Percentiles rank a stretch among this genome's conserved stretches.
Evolutionary conservation across 768 basidiomycete species (phyloP).

Genomic region (Aureoboletus auriporus): DNA sequence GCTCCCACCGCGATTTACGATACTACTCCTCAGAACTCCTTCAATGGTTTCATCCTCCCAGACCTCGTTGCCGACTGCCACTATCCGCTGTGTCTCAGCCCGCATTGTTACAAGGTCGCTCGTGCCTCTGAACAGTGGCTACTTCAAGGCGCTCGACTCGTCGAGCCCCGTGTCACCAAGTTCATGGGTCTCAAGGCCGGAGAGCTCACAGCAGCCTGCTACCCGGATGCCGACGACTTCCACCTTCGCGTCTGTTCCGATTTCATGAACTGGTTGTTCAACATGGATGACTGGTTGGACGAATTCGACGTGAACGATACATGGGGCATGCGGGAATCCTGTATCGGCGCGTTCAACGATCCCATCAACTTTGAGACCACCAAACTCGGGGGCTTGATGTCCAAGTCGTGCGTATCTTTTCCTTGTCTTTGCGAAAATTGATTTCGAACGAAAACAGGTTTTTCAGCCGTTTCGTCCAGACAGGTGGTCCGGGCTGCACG

Average conservation of each 20-base stretch:
- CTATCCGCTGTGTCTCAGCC: slow-evolving; percentile 34
- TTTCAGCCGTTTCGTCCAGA: slow-evolving; percentile 35
- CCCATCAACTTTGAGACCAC: slow-evolving; percentile 24
- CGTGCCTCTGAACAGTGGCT: slow-evolving; percentile 38
- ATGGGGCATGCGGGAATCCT: slow-evolving; percentile 28
- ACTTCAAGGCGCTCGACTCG: slow-evolving; percentile 20
- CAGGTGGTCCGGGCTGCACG: slow-evolving; percentile 37
- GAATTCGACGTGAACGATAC: slow-evolving; percentile 32
- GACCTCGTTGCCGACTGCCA: slow-evolving; percentile 39
- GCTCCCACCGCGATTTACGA: slow-evolving; percentile 24
- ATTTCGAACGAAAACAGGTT: slow-evolving; percentile 25
- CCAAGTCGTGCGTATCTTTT: slow-evolving; percentile 30
- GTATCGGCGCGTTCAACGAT: slow-evolving; percentile 28
- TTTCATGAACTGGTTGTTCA: slow-evolving; percentile 52
- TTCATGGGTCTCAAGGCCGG: slow-evolving; percentile 61
- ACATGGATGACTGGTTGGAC: slow-evolving; percentile 40
- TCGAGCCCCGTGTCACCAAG: slow-evolving; percentile 31
- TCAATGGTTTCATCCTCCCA: slow-evolving; percentile 33
- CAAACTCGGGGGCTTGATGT: slow-evolving; percentile 29
- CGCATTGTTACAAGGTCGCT: slow-evolving; percentile 32
- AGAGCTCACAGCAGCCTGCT: slow-evolving; percentile 63
- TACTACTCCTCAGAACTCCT: slow-evolving; percentile 2
- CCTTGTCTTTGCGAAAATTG: not conserved
- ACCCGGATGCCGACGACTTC: slow-evolving; percentile 50
- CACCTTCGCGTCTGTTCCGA: slow-evolving; percentile 64